Conservation (phyloP, 176 grass and related monocot genomes). For the Echinochloa phyllopogon region DNA sequence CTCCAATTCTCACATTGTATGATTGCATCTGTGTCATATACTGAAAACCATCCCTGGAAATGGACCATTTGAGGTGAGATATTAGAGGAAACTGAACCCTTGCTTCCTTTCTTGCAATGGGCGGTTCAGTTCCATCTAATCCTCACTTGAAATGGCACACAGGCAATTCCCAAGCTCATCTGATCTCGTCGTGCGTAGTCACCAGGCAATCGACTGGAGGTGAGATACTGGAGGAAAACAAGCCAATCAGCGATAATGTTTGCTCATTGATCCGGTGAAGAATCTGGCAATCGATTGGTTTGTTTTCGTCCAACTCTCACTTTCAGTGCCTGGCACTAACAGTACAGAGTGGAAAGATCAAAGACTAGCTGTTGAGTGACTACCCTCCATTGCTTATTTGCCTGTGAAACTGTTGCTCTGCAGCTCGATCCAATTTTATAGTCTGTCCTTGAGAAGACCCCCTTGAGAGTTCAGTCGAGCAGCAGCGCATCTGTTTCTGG, state of each 20-base stretch:
- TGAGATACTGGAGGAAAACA: constrained; percentile 67
- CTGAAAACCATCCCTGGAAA: not conserved
- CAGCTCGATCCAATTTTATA: constrained; percentile 24
- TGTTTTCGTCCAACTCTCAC: constrained; percentile 56
- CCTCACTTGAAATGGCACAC: constrained; percentile 36
- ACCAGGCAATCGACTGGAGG: constrained; percentile 29
- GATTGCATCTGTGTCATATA: not conserved
- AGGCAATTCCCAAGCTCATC: too few species aligned
- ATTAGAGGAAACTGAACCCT: constrained; percentile 71
- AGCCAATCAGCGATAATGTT: not conserved
- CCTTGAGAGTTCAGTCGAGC: not conserved
- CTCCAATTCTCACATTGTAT: constrained; percentile 45
- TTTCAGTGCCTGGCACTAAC: constrained; percentile 31
- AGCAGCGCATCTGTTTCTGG: not conserved
- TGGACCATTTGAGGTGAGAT: constrained; percentile 45
- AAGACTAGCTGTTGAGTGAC: not conserved
- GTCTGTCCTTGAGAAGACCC: constrained; percentile 1
- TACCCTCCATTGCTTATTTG: not conserved
- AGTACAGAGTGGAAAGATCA: not conserved
- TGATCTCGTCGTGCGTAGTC: not conserved
- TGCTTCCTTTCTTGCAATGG: not conserved
- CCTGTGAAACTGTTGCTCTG: not conserved
- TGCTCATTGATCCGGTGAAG: not conserved
- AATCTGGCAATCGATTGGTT: constrained; percentile 29
- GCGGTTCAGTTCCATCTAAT: constrained; percentile 56